A percentile compares a stretch with the other conserved stretches of the same genome.
Conservation (phyloP, 225 moss, liverwort and hornwort species). For the Climacium dendroides region DNA sequence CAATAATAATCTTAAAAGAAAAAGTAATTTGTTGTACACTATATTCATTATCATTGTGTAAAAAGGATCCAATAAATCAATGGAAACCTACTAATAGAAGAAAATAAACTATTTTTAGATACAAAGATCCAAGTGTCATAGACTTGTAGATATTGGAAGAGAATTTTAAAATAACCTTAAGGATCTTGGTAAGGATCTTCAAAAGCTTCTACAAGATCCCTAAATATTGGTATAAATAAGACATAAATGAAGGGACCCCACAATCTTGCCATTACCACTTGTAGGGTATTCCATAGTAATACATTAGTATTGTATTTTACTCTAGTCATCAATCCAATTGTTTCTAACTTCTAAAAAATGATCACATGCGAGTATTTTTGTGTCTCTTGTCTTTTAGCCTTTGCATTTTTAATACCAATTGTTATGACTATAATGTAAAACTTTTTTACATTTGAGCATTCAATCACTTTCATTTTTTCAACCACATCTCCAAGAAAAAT, state of each 20-base stretch:
- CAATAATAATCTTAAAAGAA: background rate
- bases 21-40: too few relatives aligned
- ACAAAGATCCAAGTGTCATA: accelerated
- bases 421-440: background rate
- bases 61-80: background rate
- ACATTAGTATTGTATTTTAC: background rate
- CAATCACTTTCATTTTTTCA: background rate
- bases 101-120: background rate
- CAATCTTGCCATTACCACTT: background rate
- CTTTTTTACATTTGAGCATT: background rate
- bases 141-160: background rate
- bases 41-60: too few relatives aligned
- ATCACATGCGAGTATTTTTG: background rate
- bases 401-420: background rate
- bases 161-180: background rate
- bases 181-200: background rate
- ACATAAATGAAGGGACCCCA: background rate
- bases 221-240: background rate
- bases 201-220: background rate
- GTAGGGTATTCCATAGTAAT: background rate
- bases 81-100: background rate
- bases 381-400: background rate
- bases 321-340: background rate
- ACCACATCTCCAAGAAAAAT: background rate
- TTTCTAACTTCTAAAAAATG: background rate